Base-by-base conservation (phyloP, 2,329 filamentous ascomycete species). In the Epichloe brachyelytri region DNA sequence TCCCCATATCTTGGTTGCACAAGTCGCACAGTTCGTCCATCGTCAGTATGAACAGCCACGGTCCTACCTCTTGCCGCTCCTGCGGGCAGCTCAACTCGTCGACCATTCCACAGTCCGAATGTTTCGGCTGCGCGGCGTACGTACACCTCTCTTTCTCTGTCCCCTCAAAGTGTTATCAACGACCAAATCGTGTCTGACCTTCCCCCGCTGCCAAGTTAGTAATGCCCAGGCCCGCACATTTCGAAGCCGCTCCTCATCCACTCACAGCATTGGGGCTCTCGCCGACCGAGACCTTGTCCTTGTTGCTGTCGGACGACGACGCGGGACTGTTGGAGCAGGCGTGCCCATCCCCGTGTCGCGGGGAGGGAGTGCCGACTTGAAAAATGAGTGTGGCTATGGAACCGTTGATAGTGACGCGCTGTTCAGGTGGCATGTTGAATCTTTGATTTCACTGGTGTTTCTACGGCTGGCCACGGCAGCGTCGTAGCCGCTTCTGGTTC, bases 61-160 rank as follows among this genome's bases (percentile, higher is more conserved):
- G 5, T 10, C 36, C 22, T 10, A 51, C 54, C 17, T 38, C 47
- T 17, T 60, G 58, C 48, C 54, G 52, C 34, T 51, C 49, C 17
- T 60, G 58, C 43, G 53, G 51, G 48, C 51, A 56, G 44, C 49
- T 55, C 48, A 52, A 53, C 15, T 55, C 54, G 4, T 41, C 50
- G 5, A 54, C 50, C 38, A 50, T 56, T 36, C 56, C 56, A 8
- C 37, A 51, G 20, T 54, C 54, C 17, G 53, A 56, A 41, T 60
- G 58, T 49, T 49, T 59, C 39, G 56, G 56, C 43, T 60, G 58
- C 39, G 49, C 43, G 2, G 50, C 50, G 54, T 57, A 50, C 44
- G 57, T 53, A 19, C 12, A 43, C 7, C 10, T 2, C 10, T 2
- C 11, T 37, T n/a, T 10, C 17, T 11, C 44, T 4, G 11, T 15